Base-by-base conservation (phyloP, 192 early-diverging fungal genomes). In the Bifiguratus adelaidae region DNA sequence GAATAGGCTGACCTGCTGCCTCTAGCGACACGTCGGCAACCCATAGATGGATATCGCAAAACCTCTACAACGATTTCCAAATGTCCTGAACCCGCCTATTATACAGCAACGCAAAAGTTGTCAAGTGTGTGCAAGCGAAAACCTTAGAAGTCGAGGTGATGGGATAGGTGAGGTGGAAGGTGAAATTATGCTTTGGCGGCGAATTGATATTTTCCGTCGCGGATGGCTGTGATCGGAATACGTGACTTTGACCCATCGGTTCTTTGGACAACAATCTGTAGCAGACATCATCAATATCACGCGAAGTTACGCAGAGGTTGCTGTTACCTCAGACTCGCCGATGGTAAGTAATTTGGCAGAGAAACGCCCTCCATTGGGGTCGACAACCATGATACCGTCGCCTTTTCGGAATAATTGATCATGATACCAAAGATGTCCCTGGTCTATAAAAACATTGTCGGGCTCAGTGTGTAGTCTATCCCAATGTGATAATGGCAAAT, bases 181-280 rank as follows among this genome's bases (percentile, higher is more conserved):
- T n/a, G n/a, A n/a, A n/a, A 41, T 24, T 51, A 51, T 51, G 49
- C 36, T 41, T 51, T 51, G n/a, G 49, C 23, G 25, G 49, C 30
- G 22, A 51, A 40, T 19, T 51, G 49, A 30, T 51, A 51, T 51
- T 51, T 51, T 34, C 49, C 49, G 21, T 51, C 49, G 49, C 49
- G 38, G 38, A 51, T 40, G 24, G 30, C 29, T 16, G 35, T 38
- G 21, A 51, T 27, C 23, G 35, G 49, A 33, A 51, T 23, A 27
- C 25, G 36, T 16, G 49, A 40, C 33, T 51, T 51, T 11, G 49
- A 51, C 2, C 49, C 49, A 29, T 51, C 49, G 15, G 49, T 51
- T 8, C 49, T 33, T 26, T 51, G 49, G 26, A 51, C 41, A 13
- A 38, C 7, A 41, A 51, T 51, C 49, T 51, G 27, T 9, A 22